phyloP scores from a whole-genome alignment of 345 rosid genomes.

The Orychophragmus violaceus region DNA sequence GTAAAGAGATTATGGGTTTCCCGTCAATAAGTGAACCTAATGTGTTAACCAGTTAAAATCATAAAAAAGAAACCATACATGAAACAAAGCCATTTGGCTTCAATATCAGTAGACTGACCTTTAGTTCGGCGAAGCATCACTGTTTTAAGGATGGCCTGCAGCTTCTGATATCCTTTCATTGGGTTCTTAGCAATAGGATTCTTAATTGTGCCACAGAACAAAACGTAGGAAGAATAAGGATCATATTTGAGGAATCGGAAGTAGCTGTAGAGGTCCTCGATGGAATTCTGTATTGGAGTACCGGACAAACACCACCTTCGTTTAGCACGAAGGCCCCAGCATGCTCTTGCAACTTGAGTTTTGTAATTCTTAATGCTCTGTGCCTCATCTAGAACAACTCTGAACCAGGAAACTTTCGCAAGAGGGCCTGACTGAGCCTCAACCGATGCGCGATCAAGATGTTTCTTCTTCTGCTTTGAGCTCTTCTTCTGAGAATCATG shows the following conservation, averaged over 20 bases:
- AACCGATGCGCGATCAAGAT: slow-evolving; percentile 30
- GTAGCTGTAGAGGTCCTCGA: slow-evolving; percentile 96
- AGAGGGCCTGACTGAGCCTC: slow-evolving; percentile 72
- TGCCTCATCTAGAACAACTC: slow-evolving; percentile 95
- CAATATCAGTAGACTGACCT: slow-evolving; percentile 43
- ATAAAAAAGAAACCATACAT: not conserved
- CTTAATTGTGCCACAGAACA: slow-evolving; percentile 61
- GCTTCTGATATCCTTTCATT: slow-evolving; percentile 59
- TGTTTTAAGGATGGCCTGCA: slow-evolving; percentile 84
- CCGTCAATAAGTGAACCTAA: slow-evolving; percentile 86
- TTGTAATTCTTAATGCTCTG: slow-evolving; percentile 94
- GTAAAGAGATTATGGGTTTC: slow-evolving; percentile 70
- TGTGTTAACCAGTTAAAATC: slow-evolving; percentile 18
- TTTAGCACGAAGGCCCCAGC: slow-evolving; percentile 99
- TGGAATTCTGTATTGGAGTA: slow-evolving; percentile 95
- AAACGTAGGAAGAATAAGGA: slow-evolving; percentile 56
- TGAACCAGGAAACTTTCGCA: slow-evolving; percentile 91
- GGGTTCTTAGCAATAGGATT: slow-evolving; percentile 59
- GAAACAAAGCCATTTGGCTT: slow-evolving; percentile 1
- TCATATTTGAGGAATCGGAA: slow-evolving; percentile 94
- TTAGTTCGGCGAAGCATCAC: slow-evolving; percentile 97
- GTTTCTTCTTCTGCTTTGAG: slow-evolving; percentile 54
- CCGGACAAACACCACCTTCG: slow-evolving; percentile 99
- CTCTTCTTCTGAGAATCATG: slow-evolving; percentile 47
- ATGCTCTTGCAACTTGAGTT: slow-evolving; percentile 97